Evolutionary conservation across 2,329 filamentous ascomycete genomes (phyloP), one percentile per base, ranked within the genome.

Genomic region (Aspergillus pseudoviridinutans): DNA sequence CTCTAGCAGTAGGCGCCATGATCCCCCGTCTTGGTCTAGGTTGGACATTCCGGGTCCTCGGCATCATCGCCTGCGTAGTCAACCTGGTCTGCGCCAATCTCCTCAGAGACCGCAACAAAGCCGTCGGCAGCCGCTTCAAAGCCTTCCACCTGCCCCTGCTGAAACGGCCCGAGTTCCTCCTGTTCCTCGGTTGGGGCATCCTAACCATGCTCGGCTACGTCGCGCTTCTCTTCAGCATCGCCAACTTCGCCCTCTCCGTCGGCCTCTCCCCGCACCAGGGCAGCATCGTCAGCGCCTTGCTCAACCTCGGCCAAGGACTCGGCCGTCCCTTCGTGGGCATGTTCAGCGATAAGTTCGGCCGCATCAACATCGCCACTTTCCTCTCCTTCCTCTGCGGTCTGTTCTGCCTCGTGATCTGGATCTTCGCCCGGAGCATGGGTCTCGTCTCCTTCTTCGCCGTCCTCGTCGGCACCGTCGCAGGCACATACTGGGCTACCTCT

Each of bases 191-290:
- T 3, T 89, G 83, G 74, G 85, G 83, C 0, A 78, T 84, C 57
- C 77, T 87, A 60, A 84, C 79, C 52, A 84, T 87, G 79, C 74
- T 89, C 5, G 87, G 84, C 5, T 89, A 89, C 61, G 82, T 87
- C 22, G 82, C 86, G 0, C 71, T 89, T 1, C 76, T 88, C 2
- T 89, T 87, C 72, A 85, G 81, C 2, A 70, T 89, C 8, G 82
- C 87, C 1, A 85, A 82, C 58, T 89, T 87, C 65, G 84, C 84
- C 1, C 74, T 79, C 6, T 79, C 79, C 0, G 79, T 88, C 38
- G 86, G 86, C 0, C 77, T 89, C 3, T 78, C 77, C 0, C 73
- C 83, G 1, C 74, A 80, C n/a, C 85, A 89, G 67, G 86, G 83
- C 0, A 81, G 82, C 14, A 76, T 85, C 42, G 78, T 87, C n/a